Base-by-base conservation (phyloP, 257 asterid genomes). In the Gentiana dahurica region DNA sequence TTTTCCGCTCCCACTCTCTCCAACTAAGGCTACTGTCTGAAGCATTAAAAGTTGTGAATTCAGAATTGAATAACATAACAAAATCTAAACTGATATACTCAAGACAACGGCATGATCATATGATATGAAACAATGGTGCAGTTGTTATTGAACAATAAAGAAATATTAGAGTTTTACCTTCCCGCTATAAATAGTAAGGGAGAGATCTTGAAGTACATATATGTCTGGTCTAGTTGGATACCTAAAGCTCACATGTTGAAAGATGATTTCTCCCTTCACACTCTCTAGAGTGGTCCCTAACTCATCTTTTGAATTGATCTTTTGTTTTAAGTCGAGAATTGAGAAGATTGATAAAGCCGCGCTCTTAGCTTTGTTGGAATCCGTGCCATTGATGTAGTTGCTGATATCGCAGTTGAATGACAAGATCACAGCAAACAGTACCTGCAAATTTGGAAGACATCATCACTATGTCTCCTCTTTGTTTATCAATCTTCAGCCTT, bases 1-100 rank as follows among this genome's bases (percentile, higher is more conserved):
- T 66, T 89, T 89, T 56, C 94, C 94, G 15, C 95, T 79, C 59
- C 97, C 97, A 33, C 97, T 88, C 77, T 88, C 97, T 53, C 97
- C 97, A 15, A 85, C 97, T 69, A 89, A 58, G 53, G 95, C 95
- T 79, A 54, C 63, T 64, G 41, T 56, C 81, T 75, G 53, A 53
- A n/a, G 41, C 54, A 9, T 24, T 24, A 24, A 24, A 41, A 34
- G 47, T 47, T 3, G 37, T 15, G 12, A 44, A 12, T 44, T 8
- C 7, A 44, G 12, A 44, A 12, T 12, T 44, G 49, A 44, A 44
- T 44, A 6, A n/a, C 12, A 37, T 44, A 53, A 53, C 2, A 2
- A 2, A 10, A 13, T 32, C 6, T 6, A 38, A 13, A 37, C 0
- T 2, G 37, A 5, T 11, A 12, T 5, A 4, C 11, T 3, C 33